Conservation (phyloP, 2,329 filamentous ascomycete genomes). For the Colletotrichum gloeosporioides region DNA sequence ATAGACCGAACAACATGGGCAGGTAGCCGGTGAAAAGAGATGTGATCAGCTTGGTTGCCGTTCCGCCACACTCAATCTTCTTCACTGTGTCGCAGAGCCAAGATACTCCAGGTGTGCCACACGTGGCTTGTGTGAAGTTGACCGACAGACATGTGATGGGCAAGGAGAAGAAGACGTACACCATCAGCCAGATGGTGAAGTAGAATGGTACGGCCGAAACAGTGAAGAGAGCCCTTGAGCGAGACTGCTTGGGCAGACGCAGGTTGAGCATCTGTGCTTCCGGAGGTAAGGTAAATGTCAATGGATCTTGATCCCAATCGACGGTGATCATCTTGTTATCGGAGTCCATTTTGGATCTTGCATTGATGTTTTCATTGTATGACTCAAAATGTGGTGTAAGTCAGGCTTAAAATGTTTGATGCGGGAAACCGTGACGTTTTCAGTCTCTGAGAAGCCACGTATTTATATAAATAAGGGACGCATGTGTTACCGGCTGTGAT, state of each 20-base stretch:
- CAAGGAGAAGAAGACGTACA: not conserved
- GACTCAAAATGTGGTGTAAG: not conserved
- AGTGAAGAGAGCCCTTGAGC: not conserved
- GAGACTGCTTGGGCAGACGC: not conserved
- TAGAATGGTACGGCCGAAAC: not conserved
- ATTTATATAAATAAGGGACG: not conserved
- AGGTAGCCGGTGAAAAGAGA: not conserved
- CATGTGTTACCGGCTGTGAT: not conserved
- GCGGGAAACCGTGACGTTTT: not conserved
- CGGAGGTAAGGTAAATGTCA: not conserved
- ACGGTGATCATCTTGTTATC: not conserved
- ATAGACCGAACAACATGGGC: not conserved
- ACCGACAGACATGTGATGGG: not conserved
- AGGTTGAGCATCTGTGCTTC: not conserved
- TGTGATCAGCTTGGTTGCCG: not conserved
- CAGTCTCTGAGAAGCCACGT: accelerated
- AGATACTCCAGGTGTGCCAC: not conserved
- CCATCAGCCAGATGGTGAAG: not conserved
- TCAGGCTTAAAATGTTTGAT: not conserved
- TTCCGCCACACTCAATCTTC: not conserved
- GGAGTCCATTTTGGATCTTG: not conserved
- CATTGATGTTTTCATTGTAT: not conserved
- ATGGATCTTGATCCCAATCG: not conserved
- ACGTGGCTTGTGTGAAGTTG: not conserved
- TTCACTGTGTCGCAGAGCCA: not conserved